These are phyloP conservation scores for Alternaria postmessia DNA, from an alignment of 2,329 filamentous ascomycete species.

Conservation along the genomic window DNA sequence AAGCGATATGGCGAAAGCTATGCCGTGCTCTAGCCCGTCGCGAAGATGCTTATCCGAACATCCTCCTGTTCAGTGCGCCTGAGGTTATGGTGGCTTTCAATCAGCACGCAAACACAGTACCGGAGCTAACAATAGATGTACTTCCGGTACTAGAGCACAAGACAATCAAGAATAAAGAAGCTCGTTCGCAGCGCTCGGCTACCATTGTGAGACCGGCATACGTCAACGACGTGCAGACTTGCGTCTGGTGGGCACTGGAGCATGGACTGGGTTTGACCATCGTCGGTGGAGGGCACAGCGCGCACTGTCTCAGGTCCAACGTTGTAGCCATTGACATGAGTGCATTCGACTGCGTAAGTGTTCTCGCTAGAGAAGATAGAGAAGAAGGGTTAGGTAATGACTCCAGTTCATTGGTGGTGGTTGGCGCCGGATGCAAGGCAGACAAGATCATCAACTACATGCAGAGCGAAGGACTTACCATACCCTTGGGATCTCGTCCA, in stretches of 20 bases:
- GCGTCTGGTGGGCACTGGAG: conserved; percentile 65
- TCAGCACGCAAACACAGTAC: conserved; percentile 54
- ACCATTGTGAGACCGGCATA: conserved; percentile 57
- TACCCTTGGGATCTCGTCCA: conserved; percentile 68
- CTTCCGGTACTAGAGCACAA: conserved; percentile 41
- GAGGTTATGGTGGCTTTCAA: conserved; percentile 62
- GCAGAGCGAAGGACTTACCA: conserved; percentile 59
- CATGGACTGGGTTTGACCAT: conserved; percentile 58
- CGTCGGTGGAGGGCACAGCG: conserved; percentile 67
- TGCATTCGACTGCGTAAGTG: conserved; percentile 61
- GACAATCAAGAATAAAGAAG: conserved; percentile 62
- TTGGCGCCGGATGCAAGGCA: conserved; percentile 64
- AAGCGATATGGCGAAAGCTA: conserved; percentile 58
- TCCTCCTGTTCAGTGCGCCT: conserved; percentile 60
- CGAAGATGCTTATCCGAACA: conserved; percentile 46
- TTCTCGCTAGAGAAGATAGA: conserved; percentile 44
- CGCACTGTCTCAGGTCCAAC: conserved; percentile 63
- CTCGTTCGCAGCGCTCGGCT: conserved; percentile 56
- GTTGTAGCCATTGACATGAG: conserved; percentile 67
- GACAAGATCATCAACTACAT: conserved; percentile 62
- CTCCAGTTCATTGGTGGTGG: conserved; percentile 56
- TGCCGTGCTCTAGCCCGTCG: conserved; percentile 59
- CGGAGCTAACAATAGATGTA: conserved; percentile 55
- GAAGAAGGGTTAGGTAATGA: conserved; percentile 21
- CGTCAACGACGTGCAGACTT: conserved; percentile 61